Percentiles rank a stretch among this genome's conserved stretches.
Evolutionary conservation across 139 green algal genomes (phyloP).

Genomic region (Yamagishiella unicocca): DNA sequence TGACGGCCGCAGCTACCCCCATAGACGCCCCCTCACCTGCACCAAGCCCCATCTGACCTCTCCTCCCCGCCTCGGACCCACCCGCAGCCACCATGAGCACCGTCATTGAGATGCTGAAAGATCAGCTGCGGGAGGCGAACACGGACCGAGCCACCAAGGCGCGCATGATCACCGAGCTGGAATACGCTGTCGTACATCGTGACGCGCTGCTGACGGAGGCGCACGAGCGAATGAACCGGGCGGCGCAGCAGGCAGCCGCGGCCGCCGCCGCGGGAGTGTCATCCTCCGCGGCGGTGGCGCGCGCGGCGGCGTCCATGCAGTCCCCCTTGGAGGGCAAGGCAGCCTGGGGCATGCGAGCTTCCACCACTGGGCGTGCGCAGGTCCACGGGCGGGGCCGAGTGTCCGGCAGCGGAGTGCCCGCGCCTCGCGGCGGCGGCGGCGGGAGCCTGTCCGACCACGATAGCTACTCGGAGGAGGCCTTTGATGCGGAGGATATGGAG

Average conservation of each 20-base stretch:
- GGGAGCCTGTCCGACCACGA: neutral
- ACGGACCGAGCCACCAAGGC: neutral
- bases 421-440: neutral
- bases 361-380: no score
- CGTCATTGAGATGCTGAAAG: slow-evolving; percentile 26
- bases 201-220: slow-evolving; percentile 29
- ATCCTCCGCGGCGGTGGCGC: neutral
- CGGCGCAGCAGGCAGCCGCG: neutral
- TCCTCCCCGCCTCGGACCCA: neutral
- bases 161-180: neutral
- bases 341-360: neutral
- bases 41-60: no score
- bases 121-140: slow-evolving; percentile 18
- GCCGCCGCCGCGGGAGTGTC: neutral
- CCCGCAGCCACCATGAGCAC: slow-evolving; percentile 1
- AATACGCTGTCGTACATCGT: slow-evolving; percentile 18
- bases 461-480: neutral
- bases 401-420: neutral
- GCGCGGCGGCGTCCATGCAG: neutral
- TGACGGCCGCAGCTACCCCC: no score
- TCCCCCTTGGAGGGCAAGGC: neutral
- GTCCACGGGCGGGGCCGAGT: neutral
- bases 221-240: neutral
- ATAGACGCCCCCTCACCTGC: no score
- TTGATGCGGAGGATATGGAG: neutral